Conservation (phyloP, 108 stramenopile genomes). For the Asterionellopsis glacialis region DNA sequence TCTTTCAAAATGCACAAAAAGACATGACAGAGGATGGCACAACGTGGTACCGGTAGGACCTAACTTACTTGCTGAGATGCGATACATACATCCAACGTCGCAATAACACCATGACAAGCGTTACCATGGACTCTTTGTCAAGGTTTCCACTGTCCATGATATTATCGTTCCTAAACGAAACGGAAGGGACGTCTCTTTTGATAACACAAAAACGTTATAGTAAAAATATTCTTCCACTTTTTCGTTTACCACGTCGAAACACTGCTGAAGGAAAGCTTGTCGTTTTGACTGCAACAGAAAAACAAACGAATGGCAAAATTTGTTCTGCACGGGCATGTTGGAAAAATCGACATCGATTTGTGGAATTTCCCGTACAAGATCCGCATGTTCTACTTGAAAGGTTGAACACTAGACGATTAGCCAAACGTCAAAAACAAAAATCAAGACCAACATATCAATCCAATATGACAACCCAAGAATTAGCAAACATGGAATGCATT, state of each 20-base stretch:
- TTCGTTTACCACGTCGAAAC: constrained; percentile 20
- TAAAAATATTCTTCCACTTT: constrained; percentile 45
- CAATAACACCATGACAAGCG: background rate
- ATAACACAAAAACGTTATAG: constrained; percentile 47
- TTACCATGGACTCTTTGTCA: constrained; percentile 20
- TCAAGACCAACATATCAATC: constrained; percentile 12
- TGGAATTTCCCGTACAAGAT: constrained; percentile 64
- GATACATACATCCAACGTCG: too few relatives aligned
- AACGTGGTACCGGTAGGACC: too few relatives aligned
- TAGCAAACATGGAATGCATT: constrained; percentile 15
- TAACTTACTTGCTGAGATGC: too few relatives aligned
- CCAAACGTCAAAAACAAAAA: constrained; percentile 12
- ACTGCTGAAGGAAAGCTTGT: constrained; percentile 1
- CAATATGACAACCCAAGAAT: constrained; percentile 30
- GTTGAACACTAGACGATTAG: constrained; percentile 65
- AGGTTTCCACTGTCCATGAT: constrained; percentile 63
- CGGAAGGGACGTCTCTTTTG: constrained; percentile 57
- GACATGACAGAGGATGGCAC: too few relatives aligned
- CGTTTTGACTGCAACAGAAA: constrained; percentile 16
- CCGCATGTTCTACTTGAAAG: constrained; percentile 55
- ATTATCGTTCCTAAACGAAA: constrained; percentile 60
- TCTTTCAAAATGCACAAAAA: too few relatives aligned
- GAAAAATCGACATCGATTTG: constrained; percentile 44
- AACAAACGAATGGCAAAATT: constrained; percentile 2
- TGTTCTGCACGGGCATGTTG: constrained; percentile 2